Evolutionary conservation across 148 eudicot genomes (phyloP).

Genomic region (Silene conica): DNA sequence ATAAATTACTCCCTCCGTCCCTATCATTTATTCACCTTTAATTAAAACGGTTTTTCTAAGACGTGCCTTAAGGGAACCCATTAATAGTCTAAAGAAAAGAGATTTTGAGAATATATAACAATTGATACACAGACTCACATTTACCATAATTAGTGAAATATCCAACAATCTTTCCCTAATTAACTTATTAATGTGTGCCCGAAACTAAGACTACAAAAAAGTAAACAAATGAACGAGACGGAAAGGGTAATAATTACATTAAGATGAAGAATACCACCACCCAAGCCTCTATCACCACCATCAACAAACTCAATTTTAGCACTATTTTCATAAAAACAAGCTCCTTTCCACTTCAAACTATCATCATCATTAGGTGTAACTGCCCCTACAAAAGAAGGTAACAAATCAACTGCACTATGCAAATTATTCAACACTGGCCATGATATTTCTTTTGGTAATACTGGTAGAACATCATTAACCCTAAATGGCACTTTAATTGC

Average conservation of each 20-base stretch:
- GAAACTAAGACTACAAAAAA: background rate
- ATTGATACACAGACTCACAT: too few species aligned
- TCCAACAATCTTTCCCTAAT: too few species aligned
- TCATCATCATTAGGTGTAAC: conserved; percentile 51
- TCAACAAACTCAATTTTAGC: conserved; percentile 58
- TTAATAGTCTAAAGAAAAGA: too few species aligned
- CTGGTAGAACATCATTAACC: conserved; percentile 75
- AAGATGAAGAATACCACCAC: conserved; percentile 75
- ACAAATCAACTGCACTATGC: conserved; percentile 78
- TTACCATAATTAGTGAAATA: too few species aligned
- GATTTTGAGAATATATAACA: too few species aligned
- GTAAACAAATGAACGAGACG: background rate
- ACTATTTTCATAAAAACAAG: conserved; percentile 67
- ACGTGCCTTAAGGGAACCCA: too few species aligned
- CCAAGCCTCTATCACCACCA: conserved; percentile 51
- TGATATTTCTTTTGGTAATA: conserved; percentile 73
- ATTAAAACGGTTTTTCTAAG: too few species aligned
- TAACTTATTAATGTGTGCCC: too few species aligned
- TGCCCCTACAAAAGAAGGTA: conserved; percentile 82
- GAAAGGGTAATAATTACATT: conserved; percentile 34
- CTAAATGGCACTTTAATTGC: conserved; percentile 73
- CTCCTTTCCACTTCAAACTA: conserved; percentile 66
- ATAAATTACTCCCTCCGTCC: too few species aligned
- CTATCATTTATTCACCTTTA: too few species aligned
- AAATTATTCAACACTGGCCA: conserved; percentile 89